Percentiles rank a stretch among this genome's conserved stretches.
Conservation (phyloP, 2,329 filamentous ascomycete species). For the Thelonectria olida region DNA sequence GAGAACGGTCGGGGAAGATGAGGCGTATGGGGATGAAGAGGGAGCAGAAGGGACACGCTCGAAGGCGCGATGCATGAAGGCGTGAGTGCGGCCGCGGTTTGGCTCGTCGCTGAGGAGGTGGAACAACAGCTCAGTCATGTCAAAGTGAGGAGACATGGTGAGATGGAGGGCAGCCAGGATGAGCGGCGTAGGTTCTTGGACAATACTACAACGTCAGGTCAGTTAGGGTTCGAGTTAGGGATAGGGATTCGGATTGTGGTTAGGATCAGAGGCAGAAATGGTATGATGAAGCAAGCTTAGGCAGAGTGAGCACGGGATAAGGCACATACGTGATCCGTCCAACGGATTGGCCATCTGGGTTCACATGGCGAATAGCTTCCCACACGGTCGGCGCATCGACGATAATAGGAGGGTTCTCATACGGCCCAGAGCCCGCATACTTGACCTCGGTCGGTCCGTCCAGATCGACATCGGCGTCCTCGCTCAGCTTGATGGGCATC, state of each 20-base stretch:
- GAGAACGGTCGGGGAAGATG: constrained; percentile 21
- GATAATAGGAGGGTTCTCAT: constrained; percentile 39
- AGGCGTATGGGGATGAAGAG: constrained; percentile 26
- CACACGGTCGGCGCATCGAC: constrained; percentile 54
- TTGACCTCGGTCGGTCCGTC: constrained; percentile 36
- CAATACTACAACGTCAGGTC: constrained; percentile 52
- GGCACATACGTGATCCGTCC: constrained; percentile 64
- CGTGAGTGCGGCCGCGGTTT: constrained; percentile 54
- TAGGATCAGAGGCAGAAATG: too few species aligned
- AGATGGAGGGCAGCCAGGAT: constrained; percentile 68
- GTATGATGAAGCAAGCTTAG: too few species aligned
- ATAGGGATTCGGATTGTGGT: too few species aligned
- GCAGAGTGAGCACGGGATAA: not conserved
- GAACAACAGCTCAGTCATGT: constrained; percentile 68
- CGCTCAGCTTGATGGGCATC: constrained; percentile 44
- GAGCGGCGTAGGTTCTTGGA: constrained; percentile 68
- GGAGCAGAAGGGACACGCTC: constrained; percentile 34
- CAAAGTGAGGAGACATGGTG: constrained; percentile 65
- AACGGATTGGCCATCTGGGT: constrained; percentile 52
- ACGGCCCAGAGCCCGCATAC: constrained; percentile 36
- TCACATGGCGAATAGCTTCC: constrained; percentile 51
- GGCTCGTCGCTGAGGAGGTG: constrained; percentile 61
- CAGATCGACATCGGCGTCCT: constrained; percentile 39
- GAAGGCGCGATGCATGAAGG: constrained; percentile 62
- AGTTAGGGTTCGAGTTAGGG: too few species aligned